Base-by-base conservation (phyloP, 306 rosid species). In the Geum urbanum region DNA sequence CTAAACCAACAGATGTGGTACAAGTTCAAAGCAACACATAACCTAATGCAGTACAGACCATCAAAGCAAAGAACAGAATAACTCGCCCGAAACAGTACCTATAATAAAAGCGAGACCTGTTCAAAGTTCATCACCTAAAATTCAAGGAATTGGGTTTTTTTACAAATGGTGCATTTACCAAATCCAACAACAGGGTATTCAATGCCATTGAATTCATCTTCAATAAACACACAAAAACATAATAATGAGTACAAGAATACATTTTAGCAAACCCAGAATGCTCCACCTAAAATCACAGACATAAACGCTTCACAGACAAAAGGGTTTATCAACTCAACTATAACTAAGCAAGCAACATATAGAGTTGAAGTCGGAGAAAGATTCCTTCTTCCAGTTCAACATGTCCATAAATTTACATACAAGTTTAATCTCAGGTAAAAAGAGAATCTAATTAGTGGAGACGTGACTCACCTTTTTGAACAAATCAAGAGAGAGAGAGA, bases 391-490 rank as follows among this genome's bases (percentile, higher is more conserved):
- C 76, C 85, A 80, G 83, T 80, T 71, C 82, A 63, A 74, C 66
- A 72, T 20, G 70, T 18, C 50, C 54, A 72, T 54, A 59, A 72
- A 78, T 51, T 55, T 66, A 74, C 41, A 72, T 48, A 50, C 18
- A 51, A 24, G 9, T 67, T 24, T 22, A 77, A 81, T 75, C 54
- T 67, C 39, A 63, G 72, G 15, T 60, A 61, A 32, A 56, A 51
- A 67, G 62, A 81, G 78, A 71, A 73, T 76, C 70, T 64, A 71
- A 47, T 75, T 32, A 67, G 79, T 64, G 85, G 79, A 76, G 47
- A 63, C 70, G 57, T 74, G 77, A 78, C 85, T 75, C 79, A 89
- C 97, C 92, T 81, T 70, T 48, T 32, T 32, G 37, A 56, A 82
- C 52, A 80, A 80, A 78, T 67, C 69, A 70, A 67, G 72, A 82